Conservation (phyloP, 164 flowering plant species). For the Stephania cephalantha region DNA sequence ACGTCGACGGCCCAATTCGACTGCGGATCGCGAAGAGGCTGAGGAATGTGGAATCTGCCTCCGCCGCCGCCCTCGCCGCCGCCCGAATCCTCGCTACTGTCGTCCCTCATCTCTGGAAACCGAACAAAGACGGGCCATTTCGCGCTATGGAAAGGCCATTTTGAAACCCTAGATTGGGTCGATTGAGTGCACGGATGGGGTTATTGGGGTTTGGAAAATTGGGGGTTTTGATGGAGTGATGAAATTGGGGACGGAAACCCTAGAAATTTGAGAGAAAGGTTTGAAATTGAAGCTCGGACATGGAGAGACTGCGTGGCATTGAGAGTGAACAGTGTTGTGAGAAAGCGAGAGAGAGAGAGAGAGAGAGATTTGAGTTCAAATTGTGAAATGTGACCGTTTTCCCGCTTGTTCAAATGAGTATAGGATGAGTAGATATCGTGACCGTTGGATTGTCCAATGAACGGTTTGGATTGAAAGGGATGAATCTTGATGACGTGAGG, state of each 20-base stretch:
- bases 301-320: not conserved
- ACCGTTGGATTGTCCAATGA: not conserved
- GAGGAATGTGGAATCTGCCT: constrained; percentile 45
- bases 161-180: constrained; percentile 10
- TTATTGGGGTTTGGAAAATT: not conserved
- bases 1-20: constrained; percentile 91
- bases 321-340: not conserved
- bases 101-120: constrained; percentile 23
- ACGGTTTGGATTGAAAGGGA: too few species aligned
- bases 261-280: not conserved
- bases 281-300: not conserved
- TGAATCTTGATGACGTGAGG: not conserved
- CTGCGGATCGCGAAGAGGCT: constrained; percentile 71
- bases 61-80: constrained; percentile 15
- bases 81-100: constrained; percentile 12
- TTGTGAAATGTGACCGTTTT: not conserved
- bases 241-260: not conserved
- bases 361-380: not conserved
- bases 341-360: not conserved
- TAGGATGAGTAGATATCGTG: not conserved
- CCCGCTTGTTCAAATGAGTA: not conserved
- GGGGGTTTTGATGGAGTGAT: not conserved
- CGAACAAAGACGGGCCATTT: constrained; percentile 7
- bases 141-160: constrained; percentile 8
- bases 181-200: not conserved